phyloP scores from a whole-genome alignment of 2,329 filamentous ascomycete genomes.

The Calonectria leucothoes region DNA sequence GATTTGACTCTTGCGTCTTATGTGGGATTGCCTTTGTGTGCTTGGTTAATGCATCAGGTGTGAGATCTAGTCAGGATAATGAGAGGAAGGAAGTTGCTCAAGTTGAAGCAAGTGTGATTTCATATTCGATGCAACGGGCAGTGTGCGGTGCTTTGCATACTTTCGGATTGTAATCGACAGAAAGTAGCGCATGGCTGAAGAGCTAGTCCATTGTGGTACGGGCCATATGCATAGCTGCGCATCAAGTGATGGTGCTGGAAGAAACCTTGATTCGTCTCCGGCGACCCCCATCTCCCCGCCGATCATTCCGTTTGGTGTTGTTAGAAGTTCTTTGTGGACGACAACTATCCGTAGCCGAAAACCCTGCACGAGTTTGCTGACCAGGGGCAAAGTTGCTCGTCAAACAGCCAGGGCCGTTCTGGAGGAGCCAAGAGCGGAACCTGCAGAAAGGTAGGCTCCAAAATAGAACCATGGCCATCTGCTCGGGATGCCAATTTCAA shows the following conservation, averaged over 20 bases:
- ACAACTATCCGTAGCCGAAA: too few relatives aligned
- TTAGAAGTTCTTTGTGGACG: too few relatives aligned
- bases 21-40: neutral
- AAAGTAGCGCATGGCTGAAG: neutral
- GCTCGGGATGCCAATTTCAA: too few relatives aligned
- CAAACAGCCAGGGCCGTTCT: too few relatives aligned
- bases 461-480: too few relatives aligned
- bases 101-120: neutral
- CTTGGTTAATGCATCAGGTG: neutral
- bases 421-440: too few relatives aligned
- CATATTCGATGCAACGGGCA: neutral
- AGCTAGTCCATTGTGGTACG: neutral
- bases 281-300: too few relatives aligned
- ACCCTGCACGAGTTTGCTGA: too few relatives aligned
- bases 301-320: too few relatives aligned
- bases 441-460: too few relatives aligned
- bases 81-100: neutral
- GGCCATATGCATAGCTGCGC: neutral
- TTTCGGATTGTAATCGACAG: neutral
- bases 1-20: slow-evolving; percentile 1
- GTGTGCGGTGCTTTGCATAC: neutral
- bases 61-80: neutral
- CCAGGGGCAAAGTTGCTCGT: too few relatives aligned
- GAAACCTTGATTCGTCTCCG: neutral
- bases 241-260: neutral